These are phyloP conservation scores for Insectozyma bohioensis DNA, from an alignment of 1,139 yeast genomes.

Conservation along the genomic window DNA sequence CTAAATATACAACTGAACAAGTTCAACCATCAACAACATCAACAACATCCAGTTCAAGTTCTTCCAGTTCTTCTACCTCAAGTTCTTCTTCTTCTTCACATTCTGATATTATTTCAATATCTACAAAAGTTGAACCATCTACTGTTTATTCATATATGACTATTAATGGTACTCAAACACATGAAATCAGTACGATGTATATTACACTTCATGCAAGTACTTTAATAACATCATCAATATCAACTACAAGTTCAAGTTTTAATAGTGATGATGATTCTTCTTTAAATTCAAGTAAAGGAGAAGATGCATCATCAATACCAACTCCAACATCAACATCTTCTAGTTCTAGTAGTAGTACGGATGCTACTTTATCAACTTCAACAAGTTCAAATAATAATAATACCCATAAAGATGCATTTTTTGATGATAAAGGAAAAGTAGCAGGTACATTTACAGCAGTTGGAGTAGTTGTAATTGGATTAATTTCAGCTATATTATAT, in stretches of 20 bases:
- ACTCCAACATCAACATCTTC: conserved; percentile 11
- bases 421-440: conserved; percentile 61
- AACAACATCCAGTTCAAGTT: conserved; percentile 17
- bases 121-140: conserved; percentile 11
- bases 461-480: conserved; percentile 50
- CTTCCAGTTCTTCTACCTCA: conserved; percentile 14
- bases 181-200: conserved; percentile 19
- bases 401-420: conserved; percentile 33
- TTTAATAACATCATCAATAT: conserved; percentile 10
- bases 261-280: no score
- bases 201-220: conserved; percentile 19
- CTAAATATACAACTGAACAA: conserved; percentile 10
- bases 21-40: conserved; percentile 13
- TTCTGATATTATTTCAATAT: not conserved
- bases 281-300: conserved; percentile 8
- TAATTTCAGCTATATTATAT: conserved; percentile 34
- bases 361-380: not conserved
- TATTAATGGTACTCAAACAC: conserved; percentile 23
- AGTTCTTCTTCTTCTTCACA: conserved; percentile 9
- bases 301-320: conserved; percentile 3
- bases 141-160: conserved; percentile 18
- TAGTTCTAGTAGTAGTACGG: conserved; percentile 5
- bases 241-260: conserved; percentile 11
- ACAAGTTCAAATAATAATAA: not conserved
- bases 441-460: conserved; percentile 76